Base-by-base conservation (phyloP, 495 filamentous ascomycete genomes). In the Penicillium tannophilum region DNA sequence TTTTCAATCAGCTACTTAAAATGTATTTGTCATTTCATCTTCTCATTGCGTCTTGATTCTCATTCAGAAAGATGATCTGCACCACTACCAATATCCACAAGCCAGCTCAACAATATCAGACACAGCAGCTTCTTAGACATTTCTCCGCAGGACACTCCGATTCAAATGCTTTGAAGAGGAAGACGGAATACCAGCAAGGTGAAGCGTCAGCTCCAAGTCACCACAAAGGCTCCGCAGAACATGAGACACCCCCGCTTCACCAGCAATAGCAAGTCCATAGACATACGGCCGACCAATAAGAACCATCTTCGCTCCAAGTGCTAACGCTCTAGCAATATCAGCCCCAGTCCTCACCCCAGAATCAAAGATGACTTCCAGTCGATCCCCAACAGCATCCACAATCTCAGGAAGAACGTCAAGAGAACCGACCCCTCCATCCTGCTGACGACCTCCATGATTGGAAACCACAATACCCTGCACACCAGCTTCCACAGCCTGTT, bases 381-480 rank as follows among this genome's bases (percentile, higher is more conserved):
- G 61, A 41, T 75, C 70, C 23, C 76, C 76, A 0, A 82, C 82
- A 0, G 76, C 78, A 10, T 78, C 75, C 7, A 76, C 78, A 61
- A 84, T 78, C 52, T 80, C 70, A 0, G 70, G 75, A 45, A 81
- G 54, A 48, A 77, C 64, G 28, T 78, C 77, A 33, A 82, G 49
- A n/a, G 75, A 73, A 10, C 66, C 66, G 42, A 74, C 63, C 7
- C 68, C 73, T 28, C 77, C 79, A 56, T 84, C 82, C 24, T 77
- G 63, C 60, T 73, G 4, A 12, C 51, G n/a, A n/a, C 52, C 52
- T 7, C 52, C 52, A 19, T 55, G 52, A 23, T 55, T 55, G 4
- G 62, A 66, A 9, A 87, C 81, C 0, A 86, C 74, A 54, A 87
- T 84, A 0, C 82, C 83, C 61, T 85, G 76, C n/a, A 76, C 64